Base-by-base conservation (phyloP, 1,139 yeast species). In the Hanseniaspora uvarum region DNA sequence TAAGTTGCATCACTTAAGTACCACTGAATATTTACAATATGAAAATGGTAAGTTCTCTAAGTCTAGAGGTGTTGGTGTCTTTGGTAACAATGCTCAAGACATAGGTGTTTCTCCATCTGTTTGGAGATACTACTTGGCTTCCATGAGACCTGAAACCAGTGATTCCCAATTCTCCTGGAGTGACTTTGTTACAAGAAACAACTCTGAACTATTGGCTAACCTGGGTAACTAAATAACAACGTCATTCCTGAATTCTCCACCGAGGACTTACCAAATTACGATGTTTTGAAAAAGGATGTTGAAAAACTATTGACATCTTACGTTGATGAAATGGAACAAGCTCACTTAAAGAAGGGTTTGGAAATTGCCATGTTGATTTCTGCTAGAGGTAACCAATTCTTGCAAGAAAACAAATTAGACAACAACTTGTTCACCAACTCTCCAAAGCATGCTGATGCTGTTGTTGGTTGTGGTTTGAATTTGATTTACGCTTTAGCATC, bases 31-130 rank as follows among this genome's bases (percentile, higher is more conserved):
- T 67, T 76, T 92, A 65, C 97, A 92, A 70, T 92, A 92, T 66
- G 98, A 92, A 73, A 94, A 94, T 58, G 98, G 98, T 59, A 92
- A 94, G 70, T 92, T 92, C 72, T 89, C 97, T 58, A 92, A 92
- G 72, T 86, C 96, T 28, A 81, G 98, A 72, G 94, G 94, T 61
- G 79, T 92, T 57, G 99, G 99, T 70, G 99, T 92, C 30, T 92
- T 92, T 66, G 99, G 99, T 65, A 89, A 92, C 72, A 88, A 87
- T 67, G 99, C 98, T 41, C 81, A 87, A 70, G 96, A 86, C 41
- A 86, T 94, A 40, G 96, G 96, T 39, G 70, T 92, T 37, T 75
- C 95, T 2, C 81, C 97, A 45, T 83, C 95, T 39, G 96, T 92
- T 46, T 92, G 98, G 98, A 82, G 99, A 76, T 92, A 89, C 71